Conservation (phyloP, 352 stramenopile genomes). For the Thraustotheca clavata region DNA sequence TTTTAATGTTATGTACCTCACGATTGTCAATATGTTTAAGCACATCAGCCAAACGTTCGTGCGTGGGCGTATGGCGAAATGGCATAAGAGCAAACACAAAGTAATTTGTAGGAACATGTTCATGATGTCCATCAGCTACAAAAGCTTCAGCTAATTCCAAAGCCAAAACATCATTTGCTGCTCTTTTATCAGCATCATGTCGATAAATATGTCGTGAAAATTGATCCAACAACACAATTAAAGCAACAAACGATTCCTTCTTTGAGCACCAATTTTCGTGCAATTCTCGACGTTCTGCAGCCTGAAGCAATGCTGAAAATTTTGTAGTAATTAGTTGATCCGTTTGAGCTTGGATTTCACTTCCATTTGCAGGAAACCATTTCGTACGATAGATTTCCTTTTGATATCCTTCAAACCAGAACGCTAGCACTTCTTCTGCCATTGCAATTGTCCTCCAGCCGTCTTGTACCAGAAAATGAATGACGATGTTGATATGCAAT, state of each 20-base stretch:
- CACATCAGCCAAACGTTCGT: constrained; percentile 41
- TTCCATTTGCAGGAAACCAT: constrained; percentile 52
- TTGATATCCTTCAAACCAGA: constrained; percentile 53
- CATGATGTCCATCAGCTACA: constrained; percentile 41
- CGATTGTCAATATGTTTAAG: constrained; percentile 43
- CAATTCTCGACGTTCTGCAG: constrained; percentile 39
- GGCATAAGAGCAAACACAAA: constrained; percentile 85
- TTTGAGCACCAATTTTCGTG: constrained; percentile 32
- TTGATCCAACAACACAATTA: constrained; percentile 83
- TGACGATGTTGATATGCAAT: too few species aligned
- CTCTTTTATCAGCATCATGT: constrained; percentile 23
- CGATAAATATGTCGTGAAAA: constrained; percentile 78
- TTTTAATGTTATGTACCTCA: constrained; percentile 16
- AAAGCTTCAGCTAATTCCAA: constrained; percentile 39
- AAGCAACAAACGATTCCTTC: constrained; percentile 44
- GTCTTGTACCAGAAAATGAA: background rate
- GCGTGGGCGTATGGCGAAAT: constrained; percentile 67
- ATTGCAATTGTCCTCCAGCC: background rate
- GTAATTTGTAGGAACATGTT: constrained; percentile 34
- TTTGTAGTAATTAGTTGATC: constrained; percentile 33
- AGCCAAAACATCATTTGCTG: constrained; percentile 40
- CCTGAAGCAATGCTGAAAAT: constrained; percentile 36
- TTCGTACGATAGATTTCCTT: constrained; percentile 42
- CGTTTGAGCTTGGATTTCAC: constrained; percentile 35
- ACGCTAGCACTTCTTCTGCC: constrained; percentile 31